Base-by-base conservation (phyloP, 2,329 filamentous ascomycete genomes). In the Celoporthe dispersa region DNA sequence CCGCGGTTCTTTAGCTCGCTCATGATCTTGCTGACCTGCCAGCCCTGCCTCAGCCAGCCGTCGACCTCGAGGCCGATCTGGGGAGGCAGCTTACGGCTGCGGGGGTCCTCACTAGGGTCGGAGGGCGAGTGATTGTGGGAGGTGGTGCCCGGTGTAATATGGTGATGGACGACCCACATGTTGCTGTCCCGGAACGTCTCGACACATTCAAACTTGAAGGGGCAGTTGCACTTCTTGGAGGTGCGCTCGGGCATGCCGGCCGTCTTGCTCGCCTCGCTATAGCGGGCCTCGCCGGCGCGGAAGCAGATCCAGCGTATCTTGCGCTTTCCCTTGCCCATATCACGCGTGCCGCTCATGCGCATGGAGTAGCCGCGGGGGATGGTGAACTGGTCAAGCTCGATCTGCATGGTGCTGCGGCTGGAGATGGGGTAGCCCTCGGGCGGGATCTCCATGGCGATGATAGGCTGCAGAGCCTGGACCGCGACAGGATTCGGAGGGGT, bases 231-330 rank as follows among this genome's bases (percentile, higher is more conserved):
- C 73, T 80, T 80, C 71, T 80, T 80, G 53, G 75, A 77, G 11
- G 76, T 66, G 62, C 79, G 77, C 74, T 80, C 79, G 11, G 77
- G 77, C n/a, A 78, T 78, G 25, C 77, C 76, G 41, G 77, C 73
- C 39, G 75, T 73, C 73, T 74, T 75, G 70, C 75, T 75, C 35
- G 74, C 73, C 35, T 70, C 71, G 66, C 74, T 74, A 63, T 79
- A 77, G n/a, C 78, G 78, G 11, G 79, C 78, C 69, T 79, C 76
- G 39, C 79, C 79, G 66, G 78, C 79, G 33, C 79, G 78, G 73
- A 79, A 80, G 70, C 79, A 80, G 63, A 80, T 78, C 78, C 79
- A 79, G 53, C 79, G 78, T 67, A 80, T 79, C 71, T 80, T 80
- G 71, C 77, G 77, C 64, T 78, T 79, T 3, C 70, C 70, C 70